Base-by-base conservation (phyloP, 176 grass and related monocot genomes). In the Saccharum officinarum region DNA sequence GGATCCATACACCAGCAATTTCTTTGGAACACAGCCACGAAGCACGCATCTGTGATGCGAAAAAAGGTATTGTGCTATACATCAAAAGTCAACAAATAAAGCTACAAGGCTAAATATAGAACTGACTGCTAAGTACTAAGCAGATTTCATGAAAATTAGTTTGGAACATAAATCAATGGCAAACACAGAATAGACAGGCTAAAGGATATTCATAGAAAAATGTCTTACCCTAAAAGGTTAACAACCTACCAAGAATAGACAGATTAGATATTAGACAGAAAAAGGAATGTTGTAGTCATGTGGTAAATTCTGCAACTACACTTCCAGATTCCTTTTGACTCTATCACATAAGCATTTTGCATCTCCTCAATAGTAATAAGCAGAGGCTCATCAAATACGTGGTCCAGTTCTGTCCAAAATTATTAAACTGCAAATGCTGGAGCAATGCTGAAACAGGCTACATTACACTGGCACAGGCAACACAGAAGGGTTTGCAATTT, bases 11-110 rank as follows among this genome's bases (percentile, higher is more conserved):
- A 97, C 91, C 47, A 97, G 30, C 22, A 97, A 63, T 84, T 97
- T 97, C 89, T 92, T 97, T 61, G 91, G 94, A 82, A 97, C 87
- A 28, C 94, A 94, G 13, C 93, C 89, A 47, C 93, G 91, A 46
- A 91, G 89, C 69, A 95, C 89, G 44, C 93, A 95, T 31, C 92
- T 98, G 80, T 54, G 68, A 62, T 57, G 59, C 1, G 73, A 83
- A 82, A 86, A 59, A 49, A 4, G 2, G 54, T 25, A 44, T 71
- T 57, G 75, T 31, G 8, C n/a, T 33, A 34, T 72, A n/a, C 30
- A 78, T 26, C 34, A 60, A 8, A 57, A 15, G 33, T 57, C n/a
- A 88, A 70, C 39, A 61, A 69, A 20, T 4, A 75, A 73, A 46
- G 10, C 38, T 47, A 17, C 3, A 67, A 76, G 15, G 60, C 30